A percentile compares a stretch with the other conserved stretches of the same genome.
phyloP scores from a whole-genome alignment of 148 eudicot species.

The Vaccinium darrowii region DNA sequence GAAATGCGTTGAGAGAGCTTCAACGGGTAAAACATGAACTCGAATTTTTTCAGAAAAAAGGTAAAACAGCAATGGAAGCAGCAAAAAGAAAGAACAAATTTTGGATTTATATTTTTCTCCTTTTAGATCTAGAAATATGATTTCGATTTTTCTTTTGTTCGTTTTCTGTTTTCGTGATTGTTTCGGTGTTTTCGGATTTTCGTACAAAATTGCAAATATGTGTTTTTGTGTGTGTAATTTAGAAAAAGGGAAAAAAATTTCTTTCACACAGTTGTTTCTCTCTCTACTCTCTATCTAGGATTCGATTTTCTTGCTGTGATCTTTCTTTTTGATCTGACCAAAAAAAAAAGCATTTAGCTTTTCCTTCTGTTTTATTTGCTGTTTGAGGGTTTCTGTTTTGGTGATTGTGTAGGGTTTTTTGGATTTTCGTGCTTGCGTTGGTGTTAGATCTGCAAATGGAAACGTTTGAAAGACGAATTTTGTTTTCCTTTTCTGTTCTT shows the following conservation, averaged over 20 bases:
- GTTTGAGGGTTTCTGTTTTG: constrained; percentile 26
- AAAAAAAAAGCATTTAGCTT: neutral
- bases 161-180: neutral
- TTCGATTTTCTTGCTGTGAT: neutral
- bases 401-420: constrained; percentile 37
- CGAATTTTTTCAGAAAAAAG: too few species aligned
- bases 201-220: neutral
- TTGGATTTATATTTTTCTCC: neutral
- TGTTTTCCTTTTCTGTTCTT: neutral
- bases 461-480: constrained; percentile 24
- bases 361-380: neutral
- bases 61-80: too few species aligned
- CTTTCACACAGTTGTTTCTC: neutral
- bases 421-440: constrained; percentile 34
- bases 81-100: neutral
- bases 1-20: too few species aligned
- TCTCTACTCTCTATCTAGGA: neutral
- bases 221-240: neutral
- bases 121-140: neutral
- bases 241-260: neutral
- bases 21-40: too few species aligned
- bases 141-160: neutral
- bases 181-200: neutral
- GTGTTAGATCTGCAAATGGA: constrained; percentile 56
- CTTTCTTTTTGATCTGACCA: neutral